Base-by-base conservation (phyloP, 2,329 filamentous ascomycete species). In the Trematosphaeria pertusa region DNA sequence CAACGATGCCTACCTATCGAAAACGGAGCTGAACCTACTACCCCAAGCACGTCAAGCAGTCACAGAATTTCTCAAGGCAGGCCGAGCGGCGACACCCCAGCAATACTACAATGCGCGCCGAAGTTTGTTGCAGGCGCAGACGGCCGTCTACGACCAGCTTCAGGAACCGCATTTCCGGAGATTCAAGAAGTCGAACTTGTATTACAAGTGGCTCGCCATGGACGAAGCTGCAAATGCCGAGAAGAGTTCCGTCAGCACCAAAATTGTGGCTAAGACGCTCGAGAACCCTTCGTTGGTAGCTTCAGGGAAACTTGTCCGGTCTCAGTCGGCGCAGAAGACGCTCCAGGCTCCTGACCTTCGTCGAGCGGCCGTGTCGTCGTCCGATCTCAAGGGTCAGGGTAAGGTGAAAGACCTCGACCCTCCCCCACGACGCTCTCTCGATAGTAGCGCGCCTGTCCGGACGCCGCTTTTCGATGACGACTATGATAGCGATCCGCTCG, bases 191-290 rank as follows among this genome's bases (percentile, higher is more conserved):
- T 96, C 94, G 0, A 94, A 97, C 64, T 73, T 99, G 0, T 99
- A 91, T 69, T 97, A 94, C 78, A 99, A 99, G 70, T 97, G 92
- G 67, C 79, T 99, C 1, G 91, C 93, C 6, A 89, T 93, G 10
- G 90, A 96, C 62, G 91, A 96, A 72, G 73, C 74, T 21, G 70
- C 74, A 5, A 64, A 69, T 46, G 48, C 67, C 10, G 61, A 70
- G 5, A 56, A 56, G 11, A 66, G 58, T 33, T 49, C 62, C 26
- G 44, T 64, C 3, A 65, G 56, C 28, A 62, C 60, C 1, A 67
- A 52, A 18, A 51, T 51, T 5, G 59, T 66, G 8, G 58, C 61
- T 17, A 64, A 65, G 35, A 61, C 58, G 7, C 43, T 69, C 1
- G 66, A 69, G 15, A 54, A 61, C 19, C 43, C 59, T 3, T 41